Conservation (phyloP, 2,329 filamentous ascomycete species). For the Diplodia intermedia region DNA sequence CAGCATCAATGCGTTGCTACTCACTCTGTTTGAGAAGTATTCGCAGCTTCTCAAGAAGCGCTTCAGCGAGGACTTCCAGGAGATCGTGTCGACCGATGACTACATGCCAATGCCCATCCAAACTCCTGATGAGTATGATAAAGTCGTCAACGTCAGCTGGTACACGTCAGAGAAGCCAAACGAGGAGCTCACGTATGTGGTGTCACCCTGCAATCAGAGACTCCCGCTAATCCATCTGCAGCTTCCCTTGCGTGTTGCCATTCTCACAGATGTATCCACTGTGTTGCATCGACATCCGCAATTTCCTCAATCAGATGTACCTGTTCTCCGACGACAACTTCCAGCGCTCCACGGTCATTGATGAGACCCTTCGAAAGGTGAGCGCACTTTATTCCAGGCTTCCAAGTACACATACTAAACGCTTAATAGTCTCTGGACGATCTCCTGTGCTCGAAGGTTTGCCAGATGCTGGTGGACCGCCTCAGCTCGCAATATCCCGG, state of each 20-base stretch:
- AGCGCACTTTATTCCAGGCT: slow-evolving; percentile 23
- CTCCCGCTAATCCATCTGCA: slow-evolving; percentile 46
- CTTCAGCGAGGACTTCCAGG: slow-evolving; percentile 95
- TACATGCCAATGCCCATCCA: slow-evolving; percentile 99
- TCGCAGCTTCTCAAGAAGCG: slow-evolving; percentile 86
- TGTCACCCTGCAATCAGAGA: slow-evolving; percentile 5
- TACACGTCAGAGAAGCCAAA: slow-evolving; percentile 82
- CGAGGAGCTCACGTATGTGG: slow-evolving; percentile 74
- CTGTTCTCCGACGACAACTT: slow-evolving; percentile 98
- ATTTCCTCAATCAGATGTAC: slow-evolving; percentile 98
- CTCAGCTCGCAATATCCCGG: slow-evolving; percentile 92
- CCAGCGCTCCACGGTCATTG: slow-evolving; percentile 85
- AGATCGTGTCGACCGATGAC: slow-evolving; percentile 89
- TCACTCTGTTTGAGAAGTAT: slow-evolving; percentile 93
- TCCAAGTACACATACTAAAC: not conserved
- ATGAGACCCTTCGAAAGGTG: slow-evolving; percentile 84
- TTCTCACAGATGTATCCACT: slow-evolving; percentile 99
- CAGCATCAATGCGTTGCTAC: slow-evolving; percentile 80
- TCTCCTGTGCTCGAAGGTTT: slow-evolving; percentile 91
- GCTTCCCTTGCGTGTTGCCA: slow-evolving; percentile 92
- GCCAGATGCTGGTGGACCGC: slow-evolving; percentile 84
- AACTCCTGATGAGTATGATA: slow-evolving; percentile 88
- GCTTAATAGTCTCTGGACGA: slow-evolving; percentile 76
- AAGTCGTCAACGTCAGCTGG: slow-evolving; percentile 96
- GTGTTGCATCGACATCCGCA: slow-evolving; percentile 97